phyloP scores from a whole-genome alignment of 2,329 filamentous ascomycete species.

The Diaporthe capsici region DNA sequence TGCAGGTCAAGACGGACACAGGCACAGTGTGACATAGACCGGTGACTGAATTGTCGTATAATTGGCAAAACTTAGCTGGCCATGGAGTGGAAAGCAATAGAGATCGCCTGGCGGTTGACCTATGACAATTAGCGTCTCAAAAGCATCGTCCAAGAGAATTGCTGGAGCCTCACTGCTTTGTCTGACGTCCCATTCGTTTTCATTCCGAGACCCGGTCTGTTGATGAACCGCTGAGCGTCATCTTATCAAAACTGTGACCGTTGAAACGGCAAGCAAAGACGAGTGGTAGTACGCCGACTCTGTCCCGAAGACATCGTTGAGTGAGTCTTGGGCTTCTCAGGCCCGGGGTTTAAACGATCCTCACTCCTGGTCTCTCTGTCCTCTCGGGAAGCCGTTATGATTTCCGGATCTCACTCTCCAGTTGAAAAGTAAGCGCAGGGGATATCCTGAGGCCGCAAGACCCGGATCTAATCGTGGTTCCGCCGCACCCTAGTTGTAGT shows the following conservation, averaged over 20 bases:
- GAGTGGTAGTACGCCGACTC: background rate
- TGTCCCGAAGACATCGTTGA: too few species aligned
- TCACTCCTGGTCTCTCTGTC: too few species aligned
- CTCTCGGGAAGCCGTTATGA: background rate
- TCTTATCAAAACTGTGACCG: background rate
- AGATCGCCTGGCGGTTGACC: background rate
- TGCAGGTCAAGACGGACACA: background rate
- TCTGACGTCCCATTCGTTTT: background rate
- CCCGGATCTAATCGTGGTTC: background rate
- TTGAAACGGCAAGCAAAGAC: too few species aligned
- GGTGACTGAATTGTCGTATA: background rate
- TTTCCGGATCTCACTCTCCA: background rate
- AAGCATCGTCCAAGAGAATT: background rate
- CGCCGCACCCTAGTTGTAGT: background rate
- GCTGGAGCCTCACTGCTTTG: background rate
- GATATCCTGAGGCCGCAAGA: background rate
- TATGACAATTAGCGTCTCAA: background rate
- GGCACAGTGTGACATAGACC: background rate
- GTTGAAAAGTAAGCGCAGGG: background rate
- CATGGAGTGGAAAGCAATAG: background rate
- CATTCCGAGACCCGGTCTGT: background rate
- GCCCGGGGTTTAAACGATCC: too few species aligned
- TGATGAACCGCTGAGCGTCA: background rate
- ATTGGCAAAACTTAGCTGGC: background rate
- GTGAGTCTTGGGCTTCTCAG: background rate